These are phyloP conservation scores for Drechslerella coelobrocha DNA, from an alignment of 2,329 filamentous ascomycete species.

Conservation along the genomic window DNA sequence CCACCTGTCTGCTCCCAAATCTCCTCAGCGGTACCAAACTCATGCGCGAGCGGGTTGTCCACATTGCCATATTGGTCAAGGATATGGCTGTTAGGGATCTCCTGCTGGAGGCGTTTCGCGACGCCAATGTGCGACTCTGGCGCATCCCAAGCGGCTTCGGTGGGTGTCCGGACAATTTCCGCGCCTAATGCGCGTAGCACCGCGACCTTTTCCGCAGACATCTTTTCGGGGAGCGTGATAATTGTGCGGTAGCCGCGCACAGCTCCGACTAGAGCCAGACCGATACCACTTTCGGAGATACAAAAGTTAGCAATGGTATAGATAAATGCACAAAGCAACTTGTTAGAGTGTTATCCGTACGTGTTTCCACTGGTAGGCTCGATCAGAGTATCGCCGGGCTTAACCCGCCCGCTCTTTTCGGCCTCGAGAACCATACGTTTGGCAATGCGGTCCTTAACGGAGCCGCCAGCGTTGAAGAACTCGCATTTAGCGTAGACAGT, in stretches of 20 bases:
- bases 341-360: constrained; percentile 56
- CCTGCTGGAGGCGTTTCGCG: constrained; percentile 85
- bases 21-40: constrained; percentile 92
- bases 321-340: neutral
- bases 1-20: constrained; percentile 91
- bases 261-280: constrained; percentile 88
- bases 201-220: constrained; percentile 97
- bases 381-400: constrained; percentile 94
- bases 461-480: constrained; percentile 91
- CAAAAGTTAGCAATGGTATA: constrained; percentile 54
- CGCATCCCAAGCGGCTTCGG: constrained; percentile 89
- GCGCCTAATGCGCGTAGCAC: constrained; percentile 92
- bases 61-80: constrained; percentile 92
- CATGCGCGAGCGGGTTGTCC: constrained; percentile 92
- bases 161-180: constrained; percentile 96
- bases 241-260: constrained; percentile 99
- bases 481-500: constrained; percentile 91
- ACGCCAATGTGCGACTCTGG: constrained; percentile 98
- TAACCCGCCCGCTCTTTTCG: constrained; percentile 88
- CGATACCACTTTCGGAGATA: constrained; percentile 71
- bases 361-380: constrained; percentile 98
- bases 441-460: constrained; percentile 93
- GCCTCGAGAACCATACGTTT: constrained; percentile 97
- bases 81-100: constrained; percentile 96
- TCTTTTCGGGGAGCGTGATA: constrained; percentile 98